Conservation (phyloP, 129 eudicot genomes). For the Calendula officinalis region DNA sequence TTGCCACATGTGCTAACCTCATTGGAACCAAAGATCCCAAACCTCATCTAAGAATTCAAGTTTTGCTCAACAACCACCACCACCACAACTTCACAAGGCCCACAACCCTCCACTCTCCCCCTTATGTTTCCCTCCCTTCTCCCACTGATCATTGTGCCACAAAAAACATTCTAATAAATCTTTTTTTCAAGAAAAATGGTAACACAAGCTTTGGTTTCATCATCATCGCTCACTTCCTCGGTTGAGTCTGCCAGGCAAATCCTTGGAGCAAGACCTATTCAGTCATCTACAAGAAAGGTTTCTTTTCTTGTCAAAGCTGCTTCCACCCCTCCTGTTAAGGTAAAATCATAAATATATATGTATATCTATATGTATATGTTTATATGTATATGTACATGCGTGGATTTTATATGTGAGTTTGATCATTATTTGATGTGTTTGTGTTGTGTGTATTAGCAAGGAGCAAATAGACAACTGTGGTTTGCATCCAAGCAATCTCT, state of each 20-base stretch:
- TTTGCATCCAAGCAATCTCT: constrained; percentile 97
- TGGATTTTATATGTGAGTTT: constrained; percentile 4
- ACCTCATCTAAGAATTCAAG: constrained; percentile 46
- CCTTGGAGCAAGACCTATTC: constrained; percentile 53
- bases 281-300: constrained; percentile 50
- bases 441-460: constrained; percentile 66
- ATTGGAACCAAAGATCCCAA: constrained; percentile 63
- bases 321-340: constrained; percentile 97
- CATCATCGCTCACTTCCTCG: constrained; percentile 83
- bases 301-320: constrained; percentile 80
- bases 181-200: constrained; percentile 54
- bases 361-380: neutral
- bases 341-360: constrained; percentile 6
- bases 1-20: constrained; percentile 54
- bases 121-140: constrained; percentile 31
- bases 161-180: constrained; percentile 9
- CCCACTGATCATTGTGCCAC: constrained; percentile 14
- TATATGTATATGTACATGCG: neutral
- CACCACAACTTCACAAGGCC: constrained; percentile 41
- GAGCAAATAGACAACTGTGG: constrained; percentile 81
- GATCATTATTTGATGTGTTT: constrained; percentile 19
- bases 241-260: constrained; percentile 66
- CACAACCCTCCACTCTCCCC: constrained; percentile 44
- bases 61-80: constrained; percentile 52
- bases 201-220: constrained; percentile 80